A percentile compares a stretch with the other conserved stretches of the same genome.
These are phyloP conservation scores for Fusarium tanahbumbuense DNA, from an alignment of 2,329 filamentous ascomycete species.

Conservation along the genomic window DNA sequence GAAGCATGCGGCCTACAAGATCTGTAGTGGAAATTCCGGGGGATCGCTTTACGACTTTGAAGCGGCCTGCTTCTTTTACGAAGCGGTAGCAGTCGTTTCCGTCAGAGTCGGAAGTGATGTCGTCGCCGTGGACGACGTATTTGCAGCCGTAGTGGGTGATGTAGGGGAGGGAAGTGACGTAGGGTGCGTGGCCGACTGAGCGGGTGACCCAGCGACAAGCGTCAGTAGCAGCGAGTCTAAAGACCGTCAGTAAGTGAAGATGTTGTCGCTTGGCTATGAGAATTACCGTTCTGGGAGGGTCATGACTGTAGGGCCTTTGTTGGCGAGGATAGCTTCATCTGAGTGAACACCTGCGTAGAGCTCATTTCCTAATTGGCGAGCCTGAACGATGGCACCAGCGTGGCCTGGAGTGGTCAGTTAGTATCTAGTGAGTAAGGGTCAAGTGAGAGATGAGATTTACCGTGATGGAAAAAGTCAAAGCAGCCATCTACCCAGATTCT, in stretches of 20 bases:
- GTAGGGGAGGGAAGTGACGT: conserved; percentile 94
- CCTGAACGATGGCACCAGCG: conserved; percentile 96
- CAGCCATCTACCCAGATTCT: conserved; percentile 98
- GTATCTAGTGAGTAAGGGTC: rapidly evolving
- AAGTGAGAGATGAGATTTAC: conserved; percentile 56
- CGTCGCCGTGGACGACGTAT: conserved; percentile 96
- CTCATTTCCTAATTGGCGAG: conserved; percentile 88
- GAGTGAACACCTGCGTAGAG: conserved; percentile 94
- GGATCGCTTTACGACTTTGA: conserved; percentile 96
- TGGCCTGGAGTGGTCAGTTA: conserved; percentile 70
- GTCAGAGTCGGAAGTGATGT: conserved; percentile 93
- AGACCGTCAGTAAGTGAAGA: neutral
- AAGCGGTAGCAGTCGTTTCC: conserved; percentile 98
- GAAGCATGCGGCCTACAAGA: conserved; percentile 95
- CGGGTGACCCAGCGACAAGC: conserved; percentile 95
- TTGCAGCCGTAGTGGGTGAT: conserved; percentile 95
- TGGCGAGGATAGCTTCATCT: conserved; percentile 93
- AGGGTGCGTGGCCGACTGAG: conserved; percentile 86
- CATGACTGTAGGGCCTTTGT: conserved; percentile 99
- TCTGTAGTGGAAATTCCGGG: conserved; percentile 98
- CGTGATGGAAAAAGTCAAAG: conserved; percentile 99
- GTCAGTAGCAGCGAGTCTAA: conserved; percentile 85
- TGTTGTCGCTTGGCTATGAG: neutral
- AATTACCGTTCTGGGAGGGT: conserved; percentile 83
- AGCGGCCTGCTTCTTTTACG: conserved; percentile 91